Evolutionary conservation across 257 asterid genomes (phyloP), one percentile per base, ranked within the genome.

Genomic region (Lavandula angustifolia): DNA sequence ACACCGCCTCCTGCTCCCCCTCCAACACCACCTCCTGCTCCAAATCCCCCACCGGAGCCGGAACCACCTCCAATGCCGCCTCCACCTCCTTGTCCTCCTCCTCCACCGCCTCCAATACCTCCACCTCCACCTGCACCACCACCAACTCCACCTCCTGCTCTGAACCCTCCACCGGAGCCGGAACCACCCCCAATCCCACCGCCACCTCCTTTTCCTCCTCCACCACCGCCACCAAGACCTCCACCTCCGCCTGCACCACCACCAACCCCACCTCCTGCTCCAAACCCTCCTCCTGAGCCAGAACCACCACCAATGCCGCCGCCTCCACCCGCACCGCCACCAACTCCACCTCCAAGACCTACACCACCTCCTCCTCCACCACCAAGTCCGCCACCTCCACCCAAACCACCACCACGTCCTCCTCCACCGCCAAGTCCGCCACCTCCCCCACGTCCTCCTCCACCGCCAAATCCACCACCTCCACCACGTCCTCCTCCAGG

Each of bases 281-380:
- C 79, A 2, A 64, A 35, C 1, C 83, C 82, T 3, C 71, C 80
- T 0, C 84, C 84, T 22, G 50, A 69, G 13, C 84, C 81, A 0
- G 73, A 58, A 0, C 83, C 80, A 22, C 80, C 80, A 11, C 80
- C 83, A 18, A 66, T 58, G 5, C 83, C 83, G 1, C 74, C 80
- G 8, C 73, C 78, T 0, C 79, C 79, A 0, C 78, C 82, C 0
- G 73, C 76, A 0, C 78, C 53, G 0, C 68, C 79, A 0, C 79
- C 82, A 0, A 76, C 79, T 2, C 82, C 81, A 1, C 75, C 81
- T 22, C 27, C 27, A 22, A 22, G 27, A 3, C 71, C 75, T 0
- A 75, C 78, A 6, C 66, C 73, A 2, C 71, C 66, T 0, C 72
- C 72, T 1, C 33, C 59, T 9, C 70, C 81, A 4, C 72, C 75